Evolutionary conservation across 441 rosid species (phyloP).

Genomic region (Metrosideros polymorpha): DNA sequence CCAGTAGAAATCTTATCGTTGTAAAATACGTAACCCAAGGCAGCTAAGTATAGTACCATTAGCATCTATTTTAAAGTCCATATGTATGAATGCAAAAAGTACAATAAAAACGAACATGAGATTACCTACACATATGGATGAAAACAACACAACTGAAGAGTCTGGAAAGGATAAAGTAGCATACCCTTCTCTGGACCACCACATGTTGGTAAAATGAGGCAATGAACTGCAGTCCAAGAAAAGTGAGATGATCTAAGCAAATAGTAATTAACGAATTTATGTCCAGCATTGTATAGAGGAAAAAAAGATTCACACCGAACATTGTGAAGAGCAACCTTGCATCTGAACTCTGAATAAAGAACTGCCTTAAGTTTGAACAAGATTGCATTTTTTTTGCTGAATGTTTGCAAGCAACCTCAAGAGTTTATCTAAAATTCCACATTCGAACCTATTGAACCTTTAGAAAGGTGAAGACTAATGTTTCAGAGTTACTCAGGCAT

Average conservation of each 20-base stretch:
- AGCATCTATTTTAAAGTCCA: not conserved
- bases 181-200: conserved; percentile 92
- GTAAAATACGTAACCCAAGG: not conserved
- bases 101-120: not conserved
- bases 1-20: not conserved
- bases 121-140: not conserved
- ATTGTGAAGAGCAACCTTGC: not conserved
- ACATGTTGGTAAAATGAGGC: conserved; percentile 90
- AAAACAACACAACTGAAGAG: not conserved
- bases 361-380: not conserved
- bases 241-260: not conserved
- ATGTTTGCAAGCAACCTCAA: not conserved
- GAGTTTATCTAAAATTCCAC: not conserved
- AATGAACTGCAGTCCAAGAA: conserved; percentile 53
- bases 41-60: not conserved
- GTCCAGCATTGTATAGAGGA: not conserved
- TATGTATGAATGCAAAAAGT: not conserved
- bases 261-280: not conserved
- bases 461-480: not conserved
- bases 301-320: not conserved
- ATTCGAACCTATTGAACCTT: not conserved
- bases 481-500: not conserved
- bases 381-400: not conserved
- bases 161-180: conserved; percentile 7
- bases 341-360: not conserved